Conservation (phyloP, 805 yeast genomes). For the Kuraishia floccosa region DNA sequence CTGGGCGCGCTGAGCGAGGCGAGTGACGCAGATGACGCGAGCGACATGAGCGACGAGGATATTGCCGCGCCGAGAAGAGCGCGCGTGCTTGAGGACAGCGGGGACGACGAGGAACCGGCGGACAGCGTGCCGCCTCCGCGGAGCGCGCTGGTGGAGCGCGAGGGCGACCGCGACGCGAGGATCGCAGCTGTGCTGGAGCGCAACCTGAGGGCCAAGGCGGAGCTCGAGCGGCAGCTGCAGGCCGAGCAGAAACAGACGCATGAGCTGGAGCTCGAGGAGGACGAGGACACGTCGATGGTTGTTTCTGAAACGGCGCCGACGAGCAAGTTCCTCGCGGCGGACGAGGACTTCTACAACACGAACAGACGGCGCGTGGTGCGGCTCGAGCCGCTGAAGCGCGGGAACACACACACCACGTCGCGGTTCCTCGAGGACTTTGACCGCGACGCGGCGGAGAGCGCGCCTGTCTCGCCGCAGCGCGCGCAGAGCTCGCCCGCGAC, state of each 20-base stretch:
- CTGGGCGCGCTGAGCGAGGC: no score
- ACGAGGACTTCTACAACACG: no score
- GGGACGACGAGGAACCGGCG: not conserved
- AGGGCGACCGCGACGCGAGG: not conserved
- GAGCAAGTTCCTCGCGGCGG: not conserved
- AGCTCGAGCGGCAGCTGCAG: not conserved
- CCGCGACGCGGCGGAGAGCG: not conserved
- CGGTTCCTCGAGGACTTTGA: constrained; percentile 1
- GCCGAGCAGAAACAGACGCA: not conserved
- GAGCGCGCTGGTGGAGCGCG: not conserved
- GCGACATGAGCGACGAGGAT: no score
- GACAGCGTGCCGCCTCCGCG: not conserved
- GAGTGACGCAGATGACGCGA: no score
- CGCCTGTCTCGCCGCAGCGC: not conserved
- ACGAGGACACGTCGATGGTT: constrained; percentile 1
- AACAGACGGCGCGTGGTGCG: not conserved
- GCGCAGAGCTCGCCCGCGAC: not conserved
- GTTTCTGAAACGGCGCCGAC: not conserved
- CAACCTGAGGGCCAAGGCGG: not conserved
- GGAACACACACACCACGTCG: not conserved
- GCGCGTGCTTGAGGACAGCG: no score
- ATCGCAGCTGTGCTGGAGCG: not conserved
- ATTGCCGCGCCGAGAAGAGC: no score
- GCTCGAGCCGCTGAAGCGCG: not conserved
- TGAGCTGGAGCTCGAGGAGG: constrained; percentile 1